Evolutionary conservation across 257 asterid species (phyloP).

Genomic region (Haberlea rhodopensis): DNA sequence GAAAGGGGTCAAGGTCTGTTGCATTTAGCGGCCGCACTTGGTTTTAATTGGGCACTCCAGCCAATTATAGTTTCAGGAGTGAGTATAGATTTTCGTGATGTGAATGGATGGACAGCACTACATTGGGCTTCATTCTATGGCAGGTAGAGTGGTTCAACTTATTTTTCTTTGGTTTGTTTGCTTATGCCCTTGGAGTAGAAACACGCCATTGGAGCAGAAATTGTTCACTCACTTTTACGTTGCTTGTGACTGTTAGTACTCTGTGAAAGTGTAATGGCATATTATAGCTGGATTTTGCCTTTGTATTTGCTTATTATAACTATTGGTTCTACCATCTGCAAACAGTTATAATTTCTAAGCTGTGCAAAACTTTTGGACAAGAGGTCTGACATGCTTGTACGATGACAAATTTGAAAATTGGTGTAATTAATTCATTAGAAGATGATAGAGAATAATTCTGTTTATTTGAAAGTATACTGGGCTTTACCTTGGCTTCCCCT

Average conservation of each 20-base stretch:
- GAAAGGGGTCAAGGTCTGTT: conserved; percentile 83
- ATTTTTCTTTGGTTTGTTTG: conserved; percentile 15
- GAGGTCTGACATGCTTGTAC: not conserved
- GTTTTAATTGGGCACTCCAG: conserved; percentile 84
- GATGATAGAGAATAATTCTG: too few species aligned
- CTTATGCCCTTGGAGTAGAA: conserved; percentile 6
- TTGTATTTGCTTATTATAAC: not conserved
- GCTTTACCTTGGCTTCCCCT: not conserved
- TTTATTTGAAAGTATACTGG: conserved; percentile 1
- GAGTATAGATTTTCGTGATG: conserved; percentile 90
- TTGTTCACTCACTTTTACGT: not conserved
- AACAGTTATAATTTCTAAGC: not conserved
- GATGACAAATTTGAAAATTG: not conserved
- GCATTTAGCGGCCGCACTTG: conserved; percentile 96
- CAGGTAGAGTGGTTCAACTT: conserved; percentile 48
- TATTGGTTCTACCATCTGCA: too few species aligned
- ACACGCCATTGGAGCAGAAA: conserved; percentile 16
- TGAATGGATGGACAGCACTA: conserved; percentile 94
- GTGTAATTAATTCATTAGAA: not conserved
- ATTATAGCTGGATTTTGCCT: conserved; percentile 15
- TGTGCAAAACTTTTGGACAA: not conserved
- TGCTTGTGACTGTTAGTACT: conserved; percentile 17
- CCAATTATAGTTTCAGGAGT: conserved; percentile 70
- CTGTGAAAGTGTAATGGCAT: not conserved
- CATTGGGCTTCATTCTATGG: conserved; percentile 98